Conservation (phyloP, 108 stramenopile genomes). For the Seminavis robusta region DNA sequence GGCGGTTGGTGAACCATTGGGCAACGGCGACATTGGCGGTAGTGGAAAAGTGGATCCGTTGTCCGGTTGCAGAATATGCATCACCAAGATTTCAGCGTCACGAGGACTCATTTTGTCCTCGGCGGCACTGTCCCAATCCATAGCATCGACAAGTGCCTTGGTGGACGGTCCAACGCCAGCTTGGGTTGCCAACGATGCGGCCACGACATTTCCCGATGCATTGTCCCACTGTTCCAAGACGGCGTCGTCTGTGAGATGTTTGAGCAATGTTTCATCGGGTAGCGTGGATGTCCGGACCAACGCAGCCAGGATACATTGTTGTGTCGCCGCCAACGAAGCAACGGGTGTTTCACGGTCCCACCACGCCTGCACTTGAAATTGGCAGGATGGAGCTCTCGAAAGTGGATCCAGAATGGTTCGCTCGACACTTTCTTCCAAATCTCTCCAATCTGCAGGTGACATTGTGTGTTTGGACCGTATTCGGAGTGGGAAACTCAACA, state of each 20-base stretch:
- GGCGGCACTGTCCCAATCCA: conserved; percentile 70
- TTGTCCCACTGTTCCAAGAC: conserved; percentile 48
- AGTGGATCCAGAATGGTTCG: conserved; percentile 62
- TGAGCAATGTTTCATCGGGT: conserved; percentile 54
- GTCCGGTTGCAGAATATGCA: too few species aligned
- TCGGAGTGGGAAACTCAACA: conserved; percentile 62
- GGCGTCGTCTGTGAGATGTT: conserved; percentile 57
- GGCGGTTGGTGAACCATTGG: too few species aligned
- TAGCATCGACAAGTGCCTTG: conserved; percentile 57
- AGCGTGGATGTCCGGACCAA: conserved; percentile 69
- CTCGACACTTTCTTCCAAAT: conserved; percentile 73
- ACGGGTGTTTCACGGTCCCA: conserved; percentile 59
- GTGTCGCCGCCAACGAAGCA: conserved; percentile 63
- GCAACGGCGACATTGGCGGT: too few species aligned
- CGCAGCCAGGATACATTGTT: conserved; percentile 69
- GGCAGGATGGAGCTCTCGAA: conserved; percentile 34
- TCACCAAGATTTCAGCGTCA: conserved; percentile 43
- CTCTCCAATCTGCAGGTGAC: conserved; percentile 44
- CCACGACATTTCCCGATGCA: conserved; percentile 26
- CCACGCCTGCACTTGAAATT: conserved; percentile 51
- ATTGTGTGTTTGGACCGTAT: conserved; percentile 57
- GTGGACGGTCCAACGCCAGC: conserved; percentile 54
- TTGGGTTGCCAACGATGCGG: conserved; percentile 28
- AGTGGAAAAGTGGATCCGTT: too few species aligned
- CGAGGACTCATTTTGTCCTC: conserved; percentile 37